A percentile compares a stretch with the other conserved stretches of the same genome.
phyloP scores from a whole-genome alignment of 2,329 filamentous ascomycete genomes.

The Cercospora berteroae region DNA sequence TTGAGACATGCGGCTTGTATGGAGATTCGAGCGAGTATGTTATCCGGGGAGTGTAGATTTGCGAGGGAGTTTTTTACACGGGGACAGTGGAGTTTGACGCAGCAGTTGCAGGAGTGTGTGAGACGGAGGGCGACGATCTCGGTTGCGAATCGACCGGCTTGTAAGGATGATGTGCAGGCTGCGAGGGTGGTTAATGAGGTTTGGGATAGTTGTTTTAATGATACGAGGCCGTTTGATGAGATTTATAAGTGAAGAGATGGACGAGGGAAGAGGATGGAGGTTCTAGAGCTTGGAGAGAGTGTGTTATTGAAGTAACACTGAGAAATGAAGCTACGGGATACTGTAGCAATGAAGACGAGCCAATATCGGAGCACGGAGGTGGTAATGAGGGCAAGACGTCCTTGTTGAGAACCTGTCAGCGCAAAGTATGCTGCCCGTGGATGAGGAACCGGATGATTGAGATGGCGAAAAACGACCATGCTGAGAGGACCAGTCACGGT shows the following conservation, averaged over 20 bases:
- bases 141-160: constrained; percentile 72
- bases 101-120: constrained; percentile 93
- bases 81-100: constrained; percentile 82
- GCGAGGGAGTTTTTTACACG: constrained; percentile 78
- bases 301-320: too few species aligned
- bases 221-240: constrained; percentile 94
- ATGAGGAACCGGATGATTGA: too few species aligned
- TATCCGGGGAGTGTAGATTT: constrained; percentile 93
- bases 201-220: constrained; percentile 96
- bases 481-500: background rate
- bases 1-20: constrained; percentile 89
- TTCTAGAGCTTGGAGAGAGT: too few species aligned
- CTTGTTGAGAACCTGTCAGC: background rate
- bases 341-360: background rate
- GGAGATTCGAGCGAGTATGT: constrained; percentile 90
- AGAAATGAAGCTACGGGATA: too few species aligned
- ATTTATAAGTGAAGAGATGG: constrained; percentile 67
- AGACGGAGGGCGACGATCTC: constrained; percentile 75
- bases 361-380: background rate
- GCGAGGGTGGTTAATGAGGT: constrained; percentile 89
- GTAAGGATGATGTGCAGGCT: constrained; percentile 83
- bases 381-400: background rate
- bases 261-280: background rate
- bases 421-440: background rate
- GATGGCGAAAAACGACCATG: too few species aligned